Base-by-base conservation (phyloP, 192 early-diverging fungal genomes). In the Gamsiella multidivaricata region DNA sequence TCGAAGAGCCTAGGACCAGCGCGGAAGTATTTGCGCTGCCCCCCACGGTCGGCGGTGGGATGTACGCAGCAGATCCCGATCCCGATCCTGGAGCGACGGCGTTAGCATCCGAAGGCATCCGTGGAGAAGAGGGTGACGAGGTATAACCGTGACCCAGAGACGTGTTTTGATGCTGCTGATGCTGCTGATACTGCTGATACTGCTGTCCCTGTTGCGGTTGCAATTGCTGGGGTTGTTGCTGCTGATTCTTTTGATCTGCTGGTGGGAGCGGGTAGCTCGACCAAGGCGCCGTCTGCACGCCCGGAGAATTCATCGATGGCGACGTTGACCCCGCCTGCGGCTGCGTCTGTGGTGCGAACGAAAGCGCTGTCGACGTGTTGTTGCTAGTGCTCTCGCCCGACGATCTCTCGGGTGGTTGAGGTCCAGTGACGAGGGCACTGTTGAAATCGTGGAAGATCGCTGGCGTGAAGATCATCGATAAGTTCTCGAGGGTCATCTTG, bases 401-500 rank as follows among this genome's bases (percentile, higher is more conserved):
- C n/a, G n/a, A n/a, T n/a, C n/a, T n/a, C n/a, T n/a, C 20, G 5
- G 11, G 32, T 34, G 14, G 46, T 39, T 1, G 45, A 25, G 33
- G 26, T 23, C 65, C 65, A 33, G 41, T 20, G 4, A 42, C 62
- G 53, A 69, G 26, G 36, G 81, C 83, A n/a, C 81, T 83, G 55
- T 84, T 83, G 26, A 83, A 83, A 42, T 87, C 85, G 29, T 88
- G 86, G 71, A 91, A 91, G 25, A 90, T 81, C 4, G 89, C 88
- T 0, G 88, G 85, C 5, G 85, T 85, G 59, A 92, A 92, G 20
- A 92, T 82, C 54, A 90, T 63, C 2, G 85, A 85, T 0, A 92
- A 36, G 65, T 92, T 92, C 25, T 74, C 75, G 3, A 84, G 66
- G 9, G 80, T 84, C 89, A 92, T 92, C 55, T 92, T 92, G 83